phyloP scores from a whole-genome alignment of 2,329 filamentous ascomycete species.

The Bipolaris gigantea region DNA sequence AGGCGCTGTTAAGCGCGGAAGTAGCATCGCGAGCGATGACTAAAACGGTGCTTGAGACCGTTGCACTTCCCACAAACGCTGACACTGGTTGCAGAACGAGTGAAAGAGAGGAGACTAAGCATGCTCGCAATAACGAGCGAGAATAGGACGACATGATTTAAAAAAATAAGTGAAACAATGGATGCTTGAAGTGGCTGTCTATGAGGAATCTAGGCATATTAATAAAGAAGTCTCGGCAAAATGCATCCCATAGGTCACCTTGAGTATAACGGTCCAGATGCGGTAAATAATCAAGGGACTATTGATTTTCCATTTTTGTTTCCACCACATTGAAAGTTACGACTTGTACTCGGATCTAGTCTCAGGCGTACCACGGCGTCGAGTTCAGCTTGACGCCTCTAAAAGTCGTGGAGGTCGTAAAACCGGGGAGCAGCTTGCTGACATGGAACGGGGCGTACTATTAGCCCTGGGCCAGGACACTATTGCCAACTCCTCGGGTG shows the following conservation, averaged over 20 bases:
- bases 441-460: constrained; percentile 18
- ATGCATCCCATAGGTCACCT: constrained; percentile 29
- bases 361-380: constrained; percentile 25
- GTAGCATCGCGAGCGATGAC: constrained; percentile 58
- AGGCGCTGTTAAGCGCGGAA: constrained; percentile 54
- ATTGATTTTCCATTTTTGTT: constrained; percentile 35
- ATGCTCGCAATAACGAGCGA: constrained; percentile 28
- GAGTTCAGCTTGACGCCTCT: constrained; percentile 6
- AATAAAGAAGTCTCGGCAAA: constrained; percentile 41
- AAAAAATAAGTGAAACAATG: constrained; percentile 21
- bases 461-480: constrained; percentile 18
- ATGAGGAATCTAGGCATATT: constrained; percentile 30
- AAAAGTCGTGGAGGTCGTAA: constrained; percentile 21
- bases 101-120: constrained; percentile 27
- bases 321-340: not conserved
- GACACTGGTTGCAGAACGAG: constrained; percentile 21
- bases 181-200: constrained; percentile 18
- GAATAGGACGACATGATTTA: constrained; percentile 33
- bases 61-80: constrained; percentile 30
- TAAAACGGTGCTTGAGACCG: constrained; percentile 53
- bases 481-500: constrained; percentile 24
- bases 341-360: constrained; percentile 9
- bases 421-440: constrained; percentile 12
- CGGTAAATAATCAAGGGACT: constrained; percentile 32
- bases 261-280: constrained; percentile 27